Base-by-base conservation (phyloP, 129 eudicot species). In the Lonicera japonica region DNA sequence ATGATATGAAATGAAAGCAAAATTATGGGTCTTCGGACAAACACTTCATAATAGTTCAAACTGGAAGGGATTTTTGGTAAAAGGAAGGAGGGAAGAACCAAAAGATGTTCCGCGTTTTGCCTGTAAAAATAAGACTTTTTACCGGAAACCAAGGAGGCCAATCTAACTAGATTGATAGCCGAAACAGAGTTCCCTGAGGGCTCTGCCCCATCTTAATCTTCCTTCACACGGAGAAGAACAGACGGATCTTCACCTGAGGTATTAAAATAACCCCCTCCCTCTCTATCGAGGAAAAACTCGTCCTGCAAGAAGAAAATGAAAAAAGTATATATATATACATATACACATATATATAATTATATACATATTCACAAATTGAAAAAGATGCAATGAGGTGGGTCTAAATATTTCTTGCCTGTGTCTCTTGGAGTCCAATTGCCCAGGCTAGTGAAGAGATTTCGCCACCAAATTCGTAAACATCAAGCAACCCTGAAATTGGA, bases 151-250 rank as follows among this genome's bases (percentile, higher is more conserved):
- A 90, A 62, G 21, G 94, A 77, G 20, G 87, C 81, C 63, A 90
- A 65, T 53, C 97, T 79, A 39, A 68, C 85, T 46, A 87, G 89
- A 73, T 90, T 90, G 58, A 81, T 79, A 17, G 71, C 94, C 3
- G 97, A 79, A 40, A 90, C 90, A 15, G 97, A 90, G 77, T 90
- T 90, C 55, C 97, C 95, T 1, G 97, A 90, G 22, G 97, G 97
- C 70, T 90, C 97, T 11, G 97, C 97, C 8, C 97, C 97, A 20
- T 90, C 97, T 57, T 90, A 94, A 46, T 90, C 97, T 82, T 90
- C 97, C 60, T 90, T 90, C 80, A 90, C 90, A 9, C 97, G 95
- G 12, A 90, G 90, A 60, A 90, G 95, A 75, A 90, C 89, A 3
- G 95, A 90, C 0, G 87, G 86, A 51, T 90, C 97, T 64, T 81